These are phyloP conservation scores for Colletotrichum sublineola DNA, from an alignment of 2,329 filamentous ascomycete genomes.

Conservation along the genomic window DNA sequence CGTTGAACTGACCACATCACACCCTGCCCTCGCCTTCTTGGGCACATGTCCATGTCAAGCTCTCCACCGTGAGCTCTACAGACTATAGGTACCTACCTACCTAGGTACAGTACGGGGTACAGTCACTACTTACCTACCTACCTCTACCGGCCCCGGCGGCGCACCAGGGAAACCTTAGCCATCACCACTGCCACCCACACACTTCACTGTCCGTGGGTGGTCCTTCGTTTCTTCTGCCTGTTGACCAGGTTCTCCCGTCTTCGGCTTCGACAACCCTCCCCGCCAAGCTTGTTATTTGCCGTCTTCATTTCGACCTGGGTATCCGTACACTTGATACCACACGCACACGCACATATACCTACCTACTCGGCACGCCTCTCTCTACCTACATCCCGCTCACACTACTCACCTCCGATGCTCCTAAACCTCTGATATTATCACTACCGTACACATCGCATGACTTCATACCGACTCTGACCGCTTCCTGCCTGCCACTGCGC, in stretches of 20 bases:
- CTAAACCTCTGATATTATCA: constrained; percentile 15
- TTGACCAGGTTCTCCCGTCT: constrained; percentile 39
- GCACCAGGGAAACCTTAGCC: not conserved
- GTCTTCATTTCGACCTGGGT: constrained; percentile 14
- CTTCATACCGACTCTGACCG: constrained; percentile 33
- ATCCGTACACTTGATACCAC: not conserved
- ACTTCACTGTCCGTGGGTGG: not conserved
- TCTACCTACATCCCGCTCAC: not conserved
- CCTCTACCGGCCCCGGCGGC: not conserved
- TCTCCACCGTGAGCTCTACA: not conserved
- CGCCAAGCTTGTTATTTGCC: constrained; percentile 29
- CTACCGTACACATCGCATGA: constrained; percentile 28
- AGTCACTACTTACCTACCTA: not conserved
- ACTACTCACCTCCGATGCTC: constrained; percentile 16
- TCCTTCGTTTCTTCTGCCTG: constrained; percentile 41
- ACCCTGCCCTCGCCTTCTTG: constrained; percentile 9
- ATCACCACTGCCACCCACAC: constrained; percentile 4
- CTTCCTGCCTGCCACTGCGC: constrained; percentile 16
- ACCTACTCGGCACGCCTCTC: not conserved
- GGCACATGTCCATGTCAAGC: constrained; percentile 31
- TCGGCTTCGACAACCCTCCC: constrained; percentile 20
- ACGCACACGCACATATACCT: not conserved
- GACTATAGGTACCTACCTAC: too few relatives aligned
- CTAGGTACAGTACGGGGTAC: too few relatives aligned
- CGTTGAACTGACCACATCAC: constrained; percentile 18